Evolutionary conservation across 2,329 filamentous ascomycete genomes (phyloP).

Genomic region (Pseudogymnoascus sp.): DNA sequence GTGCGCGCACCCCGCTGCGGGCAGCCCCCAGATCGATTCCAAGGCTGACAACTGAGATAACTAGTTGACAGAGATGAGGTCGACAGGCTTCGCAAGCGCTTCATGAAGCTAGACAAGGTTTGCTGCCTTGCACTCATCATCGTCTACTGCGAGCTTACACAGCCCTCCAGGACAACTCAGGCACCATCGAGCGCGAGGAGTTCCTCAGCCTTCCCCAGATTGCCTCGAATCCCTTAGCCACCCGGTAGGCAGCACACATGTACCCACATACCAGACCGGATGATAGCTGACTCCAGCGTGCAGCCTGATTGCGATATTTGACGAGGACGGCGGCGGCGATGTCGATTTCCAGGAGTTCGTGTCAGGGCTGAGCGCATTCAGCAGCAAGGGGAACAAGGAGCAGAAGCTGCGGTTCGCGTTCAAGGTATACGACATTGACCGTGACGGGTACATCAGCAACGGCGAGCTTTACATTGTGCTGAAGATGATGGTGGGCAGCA

Average conservation of each 20-base stretch:
- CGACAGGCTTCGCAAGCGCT: constrained; percentile 87
- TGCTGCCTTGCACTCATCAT: not conserved
- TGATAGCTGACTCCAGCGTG: not conserved
- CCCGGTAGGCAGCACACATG: constrained; percentile 48
- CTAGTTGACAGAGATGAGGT: constrained; percentile 95
- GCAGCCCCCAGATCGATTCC: constrained; percentile 4
- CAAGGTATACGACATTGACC: constrained; percentile 99
- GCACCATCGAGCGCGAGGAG: constrained; percentile 96
- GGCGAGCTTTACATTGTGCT: constrained; percentile 98
- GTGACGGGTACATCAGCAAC: constrained; percentile 97
- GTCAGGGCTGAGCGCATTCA: constrained; percentile 88
- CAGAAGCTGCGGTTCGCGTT: constrained; percentile 97
- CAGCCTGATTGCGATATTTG: constrained; percentile 98
- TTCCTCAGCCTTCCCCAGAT: constrained; percentile 96
- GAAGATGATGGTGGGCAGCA: constrained; percentile 99
- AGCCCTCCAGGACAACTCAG: constrained; percentile 76
- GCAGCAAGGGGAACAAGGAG: constrained; percentile 96
- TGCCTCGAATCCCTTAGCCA: constrained; percentile 93
- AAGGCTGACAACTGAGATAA: constrained; percentile 6
- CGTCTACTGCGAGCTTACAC: constrained; percentile 8
- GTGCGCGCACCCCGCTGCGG: constrained; percentile 41
- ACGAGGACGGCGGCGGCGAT: constrained; percentile 94
- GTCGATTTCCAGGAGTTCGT: constrained; percentile 99
- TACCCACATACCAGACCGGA: not conserved
- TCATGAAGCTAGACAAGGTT: constrained; percentile 99